Percentiles rank a stretch among this genome's conserved stretches.
These are phyloP conservation scores for Lachnellula subtilissima DNA, from an alignment of 2,329 filamentous ascomycete genomes.

Conservation along the genomic window DNA sequence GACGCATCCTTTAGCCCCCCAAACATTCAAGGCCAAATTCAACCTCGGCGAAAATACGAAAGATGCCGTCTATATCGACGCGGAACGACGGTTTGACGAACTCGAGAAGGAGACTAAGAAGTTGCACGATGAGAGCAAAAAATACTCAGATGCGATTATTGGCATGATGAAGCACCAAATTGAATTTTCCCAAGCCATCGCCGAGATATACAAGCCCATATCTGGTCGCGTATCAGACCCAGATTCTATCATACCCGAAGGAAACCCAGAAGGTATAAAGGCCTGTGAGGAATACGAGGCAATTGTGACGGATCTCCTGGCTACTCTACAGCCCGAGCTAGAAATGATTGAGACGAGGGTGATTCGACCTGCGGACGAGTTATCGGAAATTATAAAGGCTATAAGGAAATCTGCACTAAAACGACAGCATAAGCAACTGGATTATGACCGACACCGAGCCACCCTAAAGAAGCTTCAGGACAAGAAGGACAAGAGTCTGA, in stretches of 20 bases:
- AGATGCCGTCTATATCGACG: constrained; percentile 89
- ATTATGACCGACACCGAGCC: constrained; percentile 83
- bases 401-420: constrained; percentile 86
- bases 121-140: constrained; percentile 92
- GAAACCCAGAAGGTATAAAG: constrained; percentile 86
- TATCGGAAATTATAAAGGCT: constrained; percentile 90
- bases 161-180: constrained; percentile 97
- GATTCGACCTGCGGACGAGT: constrained; percentile 86
- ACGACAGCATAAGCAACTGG: constrained; percentile 94
- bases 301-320: constrained; percentile 85
- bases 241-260: constrained; percentile 72
- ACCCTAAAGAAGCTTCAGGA: constrained; percentile 91
- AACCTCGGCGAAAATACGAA: constrained; percentile 95
- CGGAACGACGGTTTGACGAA: constrained; percentile 89
- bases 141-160: constrained; percentile 97
- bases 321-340: constrained; percentile 81
- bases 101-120: constrained; percentile 94
- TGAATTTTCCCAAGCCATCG: constrained; percentile 93
- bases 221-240: constrained; percentile 94
- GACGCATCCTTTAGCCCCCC: constrained; percentile 60
- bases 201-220: constrained; percentile 97
- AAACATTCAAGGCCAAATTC: constrained; percentile 86
- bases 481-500: constrained; percentile 92
- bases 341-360: constrained; percentile 96
- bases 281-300: constrained; percentile 96